Conservation (phyloP, 352 stramenopile genomes). For the Phytopythium sindhum region DNA sequence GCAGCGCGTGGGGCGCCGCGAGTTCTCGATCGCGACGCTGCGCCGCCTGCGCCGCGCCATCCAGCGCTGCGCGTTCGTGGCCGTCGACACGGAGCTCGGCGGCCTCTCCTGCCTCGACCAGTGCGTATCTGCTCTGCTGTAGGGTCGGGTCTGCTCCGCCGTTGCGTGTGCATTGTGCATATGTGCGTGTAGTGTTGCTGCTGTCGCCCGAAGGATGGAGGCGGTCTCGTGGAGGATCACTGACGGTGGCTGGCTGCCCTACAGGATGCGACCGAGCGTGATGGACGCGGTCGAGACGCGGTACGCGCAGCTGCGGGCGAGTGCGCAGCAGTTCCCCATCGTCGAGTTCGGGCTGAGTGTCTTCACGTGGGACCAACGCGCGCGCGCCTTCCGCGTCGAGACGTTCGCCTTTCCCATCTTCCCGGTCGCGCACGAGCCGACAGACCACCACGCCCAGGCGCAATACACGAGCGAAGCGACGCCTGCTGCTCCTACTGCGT, state of each 20-base stretch:
- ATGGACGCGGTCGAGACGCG: slow-evolving; percentile 73
- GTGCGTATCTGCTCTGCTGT: slow-evolving; percentile 3
- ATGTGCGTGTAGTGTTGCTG: not conserved
- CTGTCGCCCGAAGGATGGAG: not conserved
- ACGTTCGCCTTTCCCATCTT: slow-evolving; percentile 81
- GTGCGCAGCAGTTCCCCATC: slow-evolving; percentile 56
- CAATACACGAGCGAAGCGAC: slow-evolving; percentile 1
- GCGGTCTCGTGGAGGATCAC: not conserved
- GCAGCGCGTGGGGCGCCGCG: slow-evolving; percentile 27
- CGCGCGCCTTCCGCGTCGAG: slow-evolving; percentile 43
- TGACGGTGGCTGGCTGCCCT: not conserved
- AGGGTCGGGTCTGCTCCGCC: too few species aligned
- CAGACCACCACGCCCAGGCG: not conserved
- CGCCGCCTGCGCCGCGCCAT: slow-evolving; percentile 27
- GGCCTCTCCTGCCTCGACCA: slow-evolving; percentile 55
- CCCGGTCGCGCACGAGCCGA: slow-evolving; percentile 38
- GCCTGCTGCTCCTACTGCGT: not conserved
- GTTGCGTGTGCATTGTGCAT: not conserved
- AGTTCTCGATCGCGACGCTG: slow-evolving; percentile 24
- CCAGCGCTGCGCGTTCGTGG: slow-evolving; percentile 52
- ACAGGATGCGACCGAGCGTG: slow-evolving; percentile 46
- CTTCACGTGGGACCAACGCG: slow-evolving; percentile 51
- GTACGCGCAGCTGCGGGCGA: slow-evolving; percentile 55
- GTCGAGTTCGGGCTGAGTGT: slow-evolving; percentile 74
- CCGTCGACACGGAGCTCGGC: slow-evolving; percentile 77